Conservation (phyloP, 2,329 filamentous ascomycete genomes). For the Chaetomium olivaceum region DNA sequence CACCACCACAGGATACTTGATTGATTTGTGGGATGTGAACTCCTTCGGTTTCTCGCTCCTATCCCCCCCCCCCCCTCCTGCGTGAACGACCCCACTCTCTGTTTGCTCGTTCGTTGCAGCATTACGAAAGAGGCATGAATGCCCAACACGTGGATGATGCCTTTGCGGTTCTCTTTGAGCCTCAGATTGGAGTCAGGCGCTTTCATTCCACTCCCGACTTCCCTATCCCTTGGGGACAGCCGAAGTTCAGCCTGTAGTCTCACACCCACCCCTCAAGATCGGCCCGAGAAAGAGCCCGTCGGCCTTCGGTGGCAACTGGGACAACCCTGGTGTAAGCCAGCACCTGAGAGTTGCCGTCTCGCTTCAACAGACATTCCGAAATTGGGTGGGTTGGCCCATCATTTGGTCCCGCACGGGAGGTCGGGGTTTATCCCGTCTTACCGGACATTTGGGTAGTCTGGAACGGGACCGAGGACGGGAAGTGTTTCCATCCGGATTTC, state of each 20-base stretch:
- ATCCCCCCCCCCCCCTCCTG: neutral
- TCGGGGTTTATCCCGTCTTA: neutral
- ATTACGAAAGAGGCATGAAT: neutral
- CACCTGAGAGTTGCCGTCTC: neutral
- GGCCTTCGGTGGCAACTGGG: neutral
- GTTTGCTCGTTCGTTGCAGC: neutral
- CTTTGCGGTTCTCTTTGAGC: neutral
- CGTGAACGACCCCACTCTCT: neutral
- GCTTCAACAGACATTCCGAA: neutral
- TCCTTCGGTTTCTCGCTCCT: neutral
- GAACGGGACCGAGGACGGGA: neutral
- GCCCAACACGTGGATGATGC: conserved; percentile 14
- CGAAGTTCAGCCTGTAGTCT: neutral
- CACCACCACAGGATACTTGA: neutral
- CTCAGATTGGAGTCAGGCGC: neutral
- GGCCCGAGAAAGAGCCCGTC: neutral
- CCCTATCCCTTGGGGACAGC: neutral
- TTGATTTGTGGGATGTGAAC: neutral
- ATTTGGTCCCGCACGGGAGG: conserved; percentile 5
- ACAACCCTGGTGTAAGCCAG: neutral
- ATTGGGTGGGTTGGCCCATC: neutral
- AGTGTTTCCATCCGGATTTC: neutral
- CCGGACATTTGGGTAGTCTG: neutral
- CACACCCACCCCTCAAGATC: neutral
- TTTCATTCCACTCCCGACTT: neutral